A percentile compares a stretch with the other conserved stretches of the same genome.
phyloP scores from a whole-genome alignment of 345 rosid species.

The Angophora floribunda region DNA sequence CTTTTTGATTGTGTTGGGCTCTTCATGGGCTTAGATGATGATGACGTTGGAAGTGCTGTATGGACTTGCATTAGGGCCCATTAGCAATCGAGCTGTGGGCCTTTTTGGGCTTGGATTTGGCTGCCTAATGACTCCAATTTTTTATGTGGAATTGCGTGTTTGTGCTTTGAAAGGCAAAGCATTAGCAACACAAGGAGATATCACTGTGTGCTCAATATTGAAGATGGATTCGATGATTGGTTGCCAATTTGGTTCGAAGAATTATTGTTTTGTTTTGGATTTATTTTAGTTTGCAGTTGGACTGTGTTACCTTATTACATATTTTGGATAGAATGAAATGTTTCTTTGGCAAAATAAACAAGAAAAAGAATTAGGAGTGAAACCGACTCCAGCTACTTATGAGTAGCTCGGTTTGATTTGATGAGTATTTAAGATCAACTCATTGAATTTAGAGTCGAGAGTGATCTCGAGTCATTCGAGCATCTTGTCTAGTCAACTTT shows the following conservation, averaged over 20 bases:
- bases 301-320: too few species aligned
- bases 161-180: too few species aligned
- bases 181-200: neutral
- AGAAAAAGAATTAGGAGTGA: too few species aligned
- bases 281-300: too few species aligned
- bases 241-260: accelerated
- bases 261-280: too few species aligned
- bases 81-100: neutral
- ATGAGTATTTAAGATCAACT: neutral
- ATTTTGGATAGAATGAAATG: too few species aligned
- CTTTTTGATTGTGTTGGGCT: neutral
- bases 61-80: neutral
- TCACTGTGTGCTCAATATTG: neutral
- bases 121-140: too few species aligned
- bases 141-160: too few species aligned
- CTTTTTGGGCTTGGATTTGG: neutral
- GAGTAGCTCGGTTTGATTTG: neutral
- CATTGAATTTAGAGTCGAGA: neutral
- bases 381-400: neutral
- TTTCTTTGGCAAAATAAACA: too few species aligned
- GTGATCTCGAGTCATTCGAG: too few species aligned
- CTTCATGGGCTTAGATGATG: neutral
- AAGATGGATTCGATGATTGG: too few species aligned
- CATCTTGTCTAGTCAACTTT: too few species aligned
- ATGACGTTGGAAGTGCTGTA: neutral